Percentiles rank a stretch among this genome's conserved stretches.
phyloP scores from a whole-genome alignment of 345 rosid species.

The Lumnitzera littorea region DNA sequence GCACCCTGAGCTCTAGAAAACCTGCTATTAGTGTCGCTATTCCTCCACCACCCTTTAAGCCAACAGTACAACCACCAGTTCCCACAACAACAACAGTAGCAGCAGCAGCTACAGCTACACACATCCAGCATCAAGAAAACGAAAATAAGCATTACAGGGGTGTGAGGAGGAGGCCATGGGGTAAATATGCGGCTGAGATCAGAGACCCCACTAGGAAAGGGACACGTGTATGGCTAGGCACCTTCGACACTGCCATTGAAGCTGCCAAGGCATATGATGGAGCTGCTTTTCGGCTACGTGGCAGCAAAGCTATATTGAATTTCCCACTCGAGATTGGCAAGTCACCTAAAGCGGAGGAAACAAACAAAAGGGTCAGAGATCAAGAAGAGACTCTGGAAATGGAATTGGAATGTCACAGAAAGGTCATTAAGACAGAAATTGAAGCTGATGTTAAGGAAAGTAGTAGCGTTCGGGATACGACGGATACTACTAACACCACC shows the following conservation, averaged over 20 bases:
- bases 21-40: constrained; percentile 45
- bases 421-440: constrained; percentile 18
- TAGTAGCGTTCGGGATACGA: background rate
- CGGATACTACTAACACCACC: no score
- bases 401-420: background rate
- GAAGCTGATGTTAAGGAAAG: background rate
- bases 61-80: background rate
- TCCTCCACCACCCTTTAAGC: constrained; percentile 20
- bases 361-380: constrained; percentile 32
- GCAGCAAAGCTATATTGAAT: constrained; percentile 82
- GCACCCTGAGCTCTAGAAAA: constrained; percentile 46
- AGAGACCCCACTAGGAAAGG: constrained; percentile 89
- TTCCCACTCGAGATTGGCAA: constrained; percentile 73
- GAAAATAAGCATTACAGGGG: constrained; percentile 66
- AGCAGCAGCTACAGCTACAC: background rate
- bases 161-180: constrained; percentile 85
- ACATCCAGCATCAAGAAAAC: no score
- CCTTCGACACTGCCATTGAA: constrained; percentile 71
- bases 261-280: constrained; percentile 87
- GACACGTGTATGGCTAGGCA: constrained; percentile 83
- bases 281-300: constrained; percentile 80
- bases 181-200: constrained; percentile 84
- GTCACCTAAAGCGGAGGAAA: constrained; percentile 7
- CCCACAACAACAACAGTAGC: background rate
- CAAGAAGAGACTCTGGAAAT: constrained; percentile 11